Evolutionary conservation across 208 protist species (phyloP), one percentile per base, ranked within the genome.

Genomic region (Trypanosoma boissoni): DNA sequence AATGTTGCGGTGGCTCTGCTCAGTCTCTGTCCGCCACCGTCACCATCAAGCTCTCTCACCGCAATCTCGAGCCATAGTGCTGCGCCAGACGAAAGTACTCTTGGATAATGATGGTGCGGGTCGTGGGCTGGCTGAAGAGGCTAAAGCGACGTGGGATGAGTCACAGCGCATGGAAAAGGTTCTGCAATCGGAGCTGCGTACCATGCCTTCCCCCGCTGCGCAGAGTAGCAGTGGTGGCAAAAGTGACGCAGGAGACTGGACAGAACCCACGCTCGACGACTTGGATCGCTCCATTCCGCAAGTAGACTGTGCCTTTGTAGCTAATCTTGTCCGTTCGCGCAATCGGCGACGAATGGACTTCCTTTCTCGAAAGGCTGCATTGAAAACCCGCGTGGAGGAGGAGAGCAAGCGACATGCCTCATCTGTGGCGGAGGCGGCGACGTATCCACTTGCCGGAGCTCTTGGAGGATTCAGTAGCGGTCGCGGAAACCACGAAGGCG

Each of bases 201-300:
- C 21, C 10, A 16, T 56, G 16, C 50, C 34, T 14, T n/a, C 44
- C 8, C 26, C 14, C 14, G 26, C 44, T 14, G 44, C 6, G 26
- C 44, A 24, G 14, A 29, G 44, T 29, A 14, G 44, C 14, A 29
- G 44, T 24, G 53, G 54, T 16, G 52, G 46, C 23, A 43, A 0
- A 20, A 57, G 53, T 3, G 42, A 20, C 3, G 50, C 24, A 9
- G 41, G 46, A 2, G 68, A 76, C 29, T 87, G 80, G 73, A 60
- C 68, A 24, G 80, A 91, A 71, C 84, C 84, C 28, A 79, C 84
- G 20, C 55, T 91, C 24, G 61, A 58, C 3, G 84, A 91, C 58
- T 69, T 91, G 20, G 80, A 91, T 56, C 76, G 80, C 31, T 88
- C 80, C 18, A 88, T 91, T 41, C 84, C 84, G 9, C 84, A 91